Percentiles rank a stretch among this genome's conserved stretches.
Conservation (phyloP, 805 yeast species). For the Yamadazyma sp. region DNA sequence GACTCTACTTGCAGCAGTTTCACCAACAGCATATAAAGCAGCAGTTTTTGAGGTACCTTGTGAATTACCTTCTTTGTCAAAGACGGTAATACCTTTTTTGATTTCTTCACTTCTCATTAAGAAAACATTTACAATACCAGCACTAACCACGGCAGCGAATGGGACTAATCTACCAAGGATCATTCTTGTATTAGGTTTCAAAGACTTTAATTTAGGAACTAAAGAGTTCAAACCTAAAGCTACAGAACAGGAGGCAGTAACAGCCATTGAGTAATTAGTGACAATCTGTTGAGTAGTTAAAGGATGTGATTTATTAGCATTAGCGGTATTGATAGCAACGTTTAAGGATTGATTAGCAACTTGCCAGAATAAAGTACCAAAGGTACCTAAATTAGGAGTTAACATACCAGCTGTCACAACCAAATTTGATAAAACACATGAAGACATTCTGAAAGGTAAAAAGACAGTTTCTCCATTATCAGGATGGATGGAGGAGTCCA, state of each 20-base stretch:
- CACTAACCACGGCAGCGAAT: conserved; percentile 97
- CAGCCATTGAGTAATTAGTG: conserved; percentile 83
- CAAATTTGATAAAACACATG: conserved; percentile 87
- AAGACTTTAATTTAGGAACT: conserved; percentile 76
- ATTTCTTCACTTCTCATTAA: conserved; percentile 96
- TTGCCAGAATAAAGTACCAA: conserved; percentile 96
- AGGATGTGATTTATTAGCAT: conserved; percentile 94
- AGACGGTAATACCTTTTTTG: conserved; percentile 75
- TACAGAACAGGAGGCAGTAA: conserved; percentile 90
- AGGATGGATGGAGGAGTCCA: conserved; percentile 94
- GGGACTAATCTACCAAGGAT: conserved; percentile 88
- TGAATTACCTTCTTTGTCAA: conserved; percentile 59
- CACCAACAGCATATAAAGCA: conserved; percentile 91
- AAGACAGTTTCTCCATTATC: conserved; percentile 93
- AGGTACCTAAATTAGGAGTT: conserved; percentile 86
- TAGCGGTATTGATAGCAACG: conserved; percentile 95
- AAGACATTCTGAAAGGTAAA: conserved; percentile 95
- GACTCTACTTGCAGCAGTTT: conserved; percentile 92
- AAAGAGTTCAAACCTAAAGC: conserved; percentile 89
- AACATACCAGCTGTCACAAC: conserved; percentile 98
- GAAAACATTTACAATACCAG: conserved; percentile 94
- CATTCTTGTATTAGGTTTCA: conserved; percentile 68
- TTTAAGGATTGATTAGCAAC: conserved; percentile 94
- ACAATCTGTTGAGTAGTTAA: conserved; percentile 73
- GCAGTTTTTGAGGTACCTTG: conserved; percentile 75